These are phyloP conservation scores for Ceratorhiza oryzae-sativae DNA, from an alignment of 1,284 basidiomycete species.

Conservation along the genomic window DNA sequence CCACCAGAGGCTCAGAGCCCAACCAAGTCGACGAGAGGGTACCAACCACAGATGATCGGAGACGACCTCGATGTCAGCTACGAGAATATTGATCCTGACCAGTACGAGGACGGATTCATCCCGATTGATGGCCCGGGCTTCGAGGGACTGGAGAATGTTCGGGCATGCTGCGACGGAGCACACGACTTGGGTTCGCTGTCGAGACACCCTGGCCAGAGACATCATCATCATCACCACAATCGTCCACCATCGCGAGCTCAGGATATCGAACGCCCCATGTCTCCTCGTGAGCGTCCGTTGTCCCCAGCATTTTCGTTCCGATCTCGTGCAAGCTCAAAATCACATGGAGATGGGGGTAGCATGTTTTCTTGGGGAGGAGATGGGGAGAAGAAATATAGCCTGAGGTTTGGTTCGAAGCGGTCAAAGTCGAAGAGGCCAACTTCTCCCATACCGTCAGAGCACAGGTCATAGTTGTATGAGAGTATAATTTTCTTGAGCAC, in stretches of 20 bases:
- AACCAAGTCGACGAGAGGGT: slow-evolving; percentile 70
- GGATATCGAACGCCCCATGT: slow-evolving; percentile 59
- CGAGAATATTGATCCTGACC: slow-evolving; percentile 57
- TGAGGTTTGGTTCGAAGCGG: slow-evolving; percentile 67
- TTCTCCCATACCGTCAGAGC: slow-evolving; percentile 25
- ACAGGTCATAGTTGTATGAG: background rate
- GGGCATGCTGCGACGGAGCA: slow-evolving; percentile 92
- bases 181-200: slow-evolving; percentile 77
- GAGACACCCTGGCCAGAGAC: slow-evolving; percentile 54
- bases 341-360: slow-evolving; percentile 62
- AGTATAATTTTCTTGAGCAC: slow-evolving; percentile 17
- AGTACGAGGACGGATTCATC: slow-evolving; percentile 58
- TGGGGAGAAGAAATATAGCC: slow-evolving; percentile 39
- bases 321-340: slow-evolving; percentile 71
- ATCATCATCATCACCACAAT: slow-evolving; percentile 66
- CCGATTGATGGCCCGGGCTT: slow-evolving; percentile 80
- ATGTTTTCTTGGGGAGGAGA: slow-evolving; percentile 63
- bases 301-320: slow-evolving; percentile 75
- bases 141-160: slow-evolving; percentile 93
- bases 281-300: slow-evolving; percentile 55
- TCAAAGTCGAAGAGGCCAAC: slow-evolving; percentile 50
- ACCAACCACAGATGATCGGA: slow-evolving; percentile 45
- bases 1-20: slow-evolving; percentile 70
- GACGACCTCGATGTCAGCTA: slow-evolving; percentile 67
- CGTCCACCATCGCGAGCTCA: slow-evolving; percentile 55